Evolutionary conservation across 1,284 basidiomycete genomes (phyloP), one percentile per base, ranked within the genome.

Genomic region (Chiua sp.): DNA sequence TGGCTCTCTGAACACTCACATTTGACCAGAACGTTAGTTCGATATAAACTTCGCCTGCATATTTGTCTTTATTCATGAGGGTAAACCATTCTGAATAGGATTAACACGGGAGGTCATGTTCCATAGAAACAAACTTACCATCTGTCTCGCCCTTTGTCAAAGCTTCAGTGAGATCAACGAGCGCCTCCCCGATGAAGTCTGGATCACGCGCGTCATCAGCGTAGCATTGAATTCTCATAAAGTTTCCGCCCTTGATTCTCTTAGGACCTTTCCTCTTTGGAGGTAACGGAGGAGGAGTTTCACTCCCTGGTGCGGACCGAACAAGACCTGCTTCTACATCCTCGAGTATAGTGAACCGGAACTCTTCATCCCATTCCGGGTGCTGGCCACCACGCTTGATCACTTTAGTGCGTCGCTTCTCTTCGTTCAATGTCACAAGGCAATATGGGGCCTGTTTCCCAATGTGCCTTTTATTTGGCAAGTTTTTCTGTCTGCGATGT

Each of bases 381-480:
- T 98, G 95, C 75, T 99, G 97, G 6, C 98, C 98, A 55, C 98
- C 97, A 44, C 95, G 91, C 74, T 94, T 96, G 76, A 98, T 93
- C 11, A 95, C 87, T 75, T 92, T 92, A 33, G 97, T 96, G 53
- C 91, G 85, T 57, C 88, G 87, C 71, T 88, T 96, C 76, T 94
- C 88, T 50, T 88, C 87, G 69, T 92, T 91, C 60, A 96, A 81
- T 8, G 82, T 79, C 46, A 98, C 83, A 28, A 90, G 81, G 69
- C 95, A 97, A 76, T 96, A 99, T 0, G 98, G 98, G 73, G 98
- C 96, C 77, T 99, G 98, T 77, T 99, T 99, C 65, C 97, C 95
- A 56, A 98, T 96, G 66, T 96, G 89, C 67, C 92, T 85, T 79
- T 96, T 96, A 75, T 98, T 97, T 16, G 94, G 94, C 56, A 98